These are phyloP conservation scores for Talaromyces atroroseus DNA, from an alignment of 2,329 filamentous ascomycete genomes.

Conservation along the genomic window DNA sequence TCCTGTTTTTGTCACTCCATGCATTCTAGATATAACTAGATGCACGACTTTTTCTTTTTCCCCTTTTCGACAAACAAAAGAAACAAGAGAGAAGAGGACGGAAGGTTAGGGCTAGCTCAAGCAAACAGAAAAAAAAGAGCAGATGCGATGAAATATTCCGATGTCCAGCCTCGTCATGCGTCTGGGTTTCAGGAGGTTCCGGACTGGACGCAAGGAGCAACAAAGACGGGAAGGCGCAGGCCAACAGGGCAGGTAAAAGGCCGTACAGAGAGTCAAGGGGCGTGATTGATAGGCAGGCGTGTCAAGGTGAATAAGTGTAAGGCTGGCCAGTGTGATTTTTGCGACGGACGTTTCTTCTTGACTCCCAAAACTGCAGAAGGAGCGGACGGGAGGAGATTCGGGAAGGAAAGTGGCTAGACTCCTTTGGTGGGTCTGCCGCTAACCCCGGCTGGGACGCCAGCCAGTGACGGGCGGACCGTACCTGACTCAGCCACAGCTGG, in stretches of 20 bases:
- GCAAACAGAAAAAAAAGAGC: neutral
- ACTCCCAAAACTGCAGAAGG: no score
- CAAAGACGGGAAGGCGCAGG: neutral
- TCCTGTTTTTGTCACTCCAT: conserved; percentile 3
- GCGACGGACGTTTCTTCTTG: no score
- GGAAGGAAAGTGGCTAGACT: neutral
- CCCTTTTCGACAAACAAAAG: neutral
- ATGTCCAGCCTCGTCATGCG: neutral
- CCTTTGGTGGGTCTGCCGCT: no score
- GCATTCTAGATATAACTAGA: neutral
- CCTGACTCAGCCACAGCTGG: neutral
- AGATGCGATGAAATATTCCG: neutral
- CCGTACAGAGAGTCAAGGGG: no score
- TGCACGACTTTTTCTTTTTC: neutral
- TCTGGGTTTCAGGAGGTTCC: neutral
- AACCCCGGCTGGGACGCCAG: neutral
- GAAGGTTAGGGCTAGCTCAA: neutral
- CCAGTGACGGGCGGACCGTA: neutral
- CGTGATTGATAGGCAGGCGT: no score
- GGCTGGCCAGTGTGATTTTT: no score
- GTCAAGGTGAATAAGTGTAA: no score
- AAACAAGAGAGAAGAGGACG: no score
- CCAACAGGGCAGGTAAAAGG: neutral
- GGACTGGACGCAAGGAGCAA: neutral
- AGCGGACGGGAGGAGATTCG: neutral